Percentiles rank a stretch among this genome's conserved stretches.
These are phyloP conservation scores for Saccharum officinarum DNA, from an alignment of 176 grass and related monocot genomes.

Conservation along the genomic window DNA sequence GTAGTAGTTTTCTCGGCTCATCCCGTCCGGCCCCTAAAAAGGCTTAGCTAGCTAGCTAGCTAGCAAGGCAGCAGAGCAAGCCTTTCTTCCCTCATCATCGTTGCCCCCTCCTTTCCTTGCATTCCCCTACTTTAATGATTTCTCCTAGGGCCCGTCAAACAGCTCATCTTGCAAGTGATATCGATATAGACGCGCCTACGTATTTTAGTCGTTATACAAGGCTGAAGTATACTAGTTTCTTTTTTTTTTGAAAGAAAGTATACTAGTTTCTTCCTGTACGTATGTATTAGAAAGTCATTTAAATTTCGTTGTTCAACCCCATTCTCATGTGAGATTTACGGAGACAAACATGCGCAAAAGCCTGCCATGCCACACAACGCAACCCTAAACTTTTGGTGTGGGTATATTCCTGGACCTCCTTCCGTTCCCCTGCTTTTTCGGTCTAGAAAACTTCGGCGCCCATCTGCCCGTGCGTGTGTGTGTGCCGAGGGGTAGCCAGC, in stretches of 20 bases:
- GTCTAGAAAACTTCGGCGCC: not conserved
- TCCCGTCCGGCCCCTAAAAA: constrained; percentile 16
- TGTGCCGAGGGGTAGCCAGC: not conserved
- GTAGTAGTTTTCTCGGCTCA: not conserved
- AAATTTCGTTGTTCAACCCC: no score
- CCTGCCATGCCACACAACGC: not conserved
- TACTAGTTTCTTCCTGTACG: not conserved
- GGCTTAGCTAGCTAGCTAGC: not conserved
- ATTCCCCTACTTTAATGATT: constrained; percentile 34
- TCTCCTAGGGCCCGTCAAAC: constrained; percentile 12
- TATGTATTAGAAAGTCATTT: not conserved
- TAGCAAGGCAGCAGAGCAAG: constrained; percentile 38
- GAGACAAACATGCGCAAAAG: constrained; percentile 41
- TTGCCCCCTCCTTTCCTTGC: constrained; percentile 18
- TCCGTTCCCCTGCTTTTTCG: not conserved
- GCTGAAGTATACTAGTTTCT: no score
- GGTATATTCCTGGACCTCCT: constrained; percentile 21
- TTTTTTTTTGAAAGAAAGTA: no score
- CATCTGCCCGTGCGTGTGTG: not conserved
- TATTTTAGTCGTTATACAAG: no score
- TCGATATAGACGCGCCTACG: no score
- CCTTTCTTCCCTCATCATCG: constrained; percentile 42
- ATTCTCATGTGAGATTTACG: not conserved
- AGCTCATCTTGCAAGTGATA: not conserved
- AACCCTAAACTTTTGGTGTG: not conserved